phyloP scores from a whole-genome alignment of 2,329 filamentous ascomycete species.

The Lecanosticta acicola region DNA sequence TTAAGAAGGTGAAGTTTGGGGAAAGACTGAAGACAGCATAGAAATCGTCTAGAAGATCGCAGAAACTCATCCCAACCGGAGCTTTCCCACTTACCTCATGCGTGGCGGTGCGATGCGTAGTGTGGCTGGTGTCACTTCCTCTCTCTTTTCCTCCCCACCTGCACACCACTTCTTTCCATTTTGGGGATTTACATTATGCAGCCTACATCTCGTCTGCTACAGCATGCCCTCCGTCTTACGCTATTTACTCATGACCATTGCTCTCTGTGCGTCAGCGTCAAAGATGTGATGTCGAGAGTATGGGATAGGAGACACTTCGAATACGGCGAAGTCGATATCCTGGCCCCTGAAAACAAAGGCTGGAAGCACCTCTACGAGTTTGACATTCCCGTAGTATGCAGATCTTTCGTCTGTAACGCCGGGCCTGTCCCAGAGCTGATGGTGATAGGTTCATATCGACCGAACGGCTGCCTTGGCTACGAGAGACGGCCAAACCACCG shows the following conservation, averaged over 20 bases:
- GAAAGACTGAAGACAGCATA: not conserved
- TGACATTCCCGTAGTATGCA: constrained; percentile 69
- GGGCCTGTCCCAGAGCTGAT: constrained; percentile 1
- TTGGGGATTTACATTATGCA: constrained; percentile 9
- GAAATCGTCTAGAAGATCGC: constrained; percentile 2
- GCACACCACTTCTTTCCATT: not conserved
- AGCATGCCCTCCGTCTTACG: constrained; percentile 46
- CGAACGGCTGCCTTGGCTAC: constrained; percentile 44
- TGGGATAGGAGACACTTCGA: constrained; percentile 62
- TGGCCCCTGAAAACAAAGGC: constrained; percentile 54
- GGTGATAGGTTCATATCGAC: constrained; percentile 55
- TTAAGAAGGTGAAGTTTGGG: not conserved
- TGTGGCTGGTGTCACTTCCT: not conserved
- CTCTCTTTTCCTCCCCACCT: not conserved
- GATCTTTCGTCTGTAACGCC: too few relatives aligned
- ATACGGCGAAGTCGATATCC: constrained; percentile 65
- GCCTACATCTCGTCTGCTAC: constrained; percentile 12
- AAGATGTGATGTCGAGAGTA: constrained; percentile 61
- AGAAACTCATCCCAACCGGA: constrained; percentile 1
- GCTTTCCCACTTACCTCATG: not conserved
- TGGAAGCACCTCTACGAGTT: constrained; percentile 76
- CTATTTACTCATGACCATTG: constrained; percentile 70
- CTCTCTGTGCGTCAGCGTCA: constrained; percentile 64
- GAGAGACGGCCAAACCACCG: constrained; percentile 51
- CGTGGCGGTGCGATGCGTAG: not conserved